Evolutionary conservation across 371 early-diverging fungal genomes (phyloP).

Genomic region (Mucor piriformis): DNA sequence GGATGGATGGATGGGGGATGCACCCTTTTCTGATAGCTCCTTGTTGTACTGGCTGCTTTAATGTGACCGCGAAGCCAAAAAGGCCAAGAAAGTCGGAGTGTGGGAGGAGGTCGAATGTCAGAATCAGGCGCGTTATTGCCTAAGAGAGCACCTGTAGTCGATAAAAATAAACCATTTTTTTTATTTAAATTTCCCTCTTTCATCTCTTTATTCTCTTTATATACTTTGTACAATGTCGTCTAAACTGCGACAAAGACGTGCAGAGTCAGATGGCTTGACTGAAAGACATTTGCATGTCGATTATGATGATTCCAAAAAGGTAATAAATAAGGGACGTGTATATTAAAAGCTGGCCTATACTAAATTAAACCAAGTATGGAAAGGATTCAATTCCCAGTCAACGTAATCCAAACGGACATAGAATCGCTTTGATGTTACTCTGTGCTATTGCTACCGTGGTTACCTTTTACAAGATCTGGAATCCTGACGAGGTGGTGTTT

Average conservation of each 20-base stretch:
- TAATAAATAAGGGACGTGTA: background rate
- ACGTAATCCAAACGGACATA: conserved; percentile 4
- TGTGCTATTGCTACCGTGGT: conserved; percentile 1
- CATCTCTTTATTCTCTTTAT: background rate
- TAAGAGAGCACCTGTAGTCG: background rate
- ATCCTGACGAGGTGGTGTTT: conserved; percentile 31
- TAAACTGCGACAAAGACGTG: conserved; percentile 28
- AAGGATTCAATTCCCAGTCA: conserved; percentile 9
- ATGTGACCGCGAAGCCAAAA: background rate
- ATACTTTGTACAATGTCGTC: conserved; percentile 7
- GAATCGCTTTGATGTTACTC: background rate
- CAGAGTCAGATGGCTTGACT: conserved; percentile 16
- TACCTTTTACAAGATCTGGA: conserved; percentile 23
- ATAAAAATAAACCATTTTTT: background rate
- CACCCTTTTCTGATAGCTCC: no score
- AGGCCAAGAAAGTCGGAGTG: background rate
- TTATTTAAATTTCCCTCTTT: background rate
- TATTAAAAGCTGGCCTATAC: background rate
- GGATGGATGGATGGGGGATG: conserved; percentile 9
- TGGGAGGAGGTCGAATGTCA: no score
- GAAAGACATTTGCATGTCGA: conserved; percentile 16
- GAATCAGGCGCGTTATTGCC: background rate
- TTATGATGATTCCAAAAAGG: conserved; percentile 31
- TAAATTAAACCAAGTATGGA: conserved; percentile 3
- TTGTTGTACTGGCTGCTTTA: no score